Conservation (phyloP, 163 green algal genomes). For the Scenedesmus sp. region DNA sequence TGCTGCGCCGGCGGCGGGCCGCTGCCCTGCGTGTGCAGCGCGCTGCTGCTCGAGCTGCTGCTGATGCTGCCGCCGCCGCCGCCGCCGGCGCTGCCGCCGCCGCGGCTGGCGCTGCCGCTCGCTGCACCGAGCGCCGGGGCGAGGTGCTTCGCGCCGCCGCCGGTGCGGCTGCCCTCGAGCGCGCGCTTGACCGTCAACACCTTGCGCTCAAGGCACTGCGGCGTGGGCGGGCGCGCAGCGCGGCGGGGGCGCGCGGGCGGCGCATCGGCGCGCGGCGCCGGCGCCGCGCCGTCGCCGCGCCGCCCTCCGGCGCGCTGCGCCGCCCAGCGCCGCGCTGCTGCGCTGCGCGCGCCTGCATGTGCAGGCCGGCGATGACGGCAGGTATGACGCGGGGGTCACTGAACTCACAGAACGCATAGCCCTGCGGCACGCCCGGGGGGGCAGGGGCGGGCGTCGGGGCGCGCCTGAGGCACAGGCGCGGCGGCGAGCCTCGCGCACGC, state of each 20-base stretch:
- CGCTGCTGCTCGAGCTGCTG: neutral
- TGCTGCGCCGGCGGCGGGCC: neutral
- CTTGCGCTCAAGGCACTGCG: slow-evolving; percentile 55
- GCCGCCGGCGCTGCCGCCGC: slow-evolving; percentile 15
- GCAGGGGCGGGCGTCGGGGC: neutral
- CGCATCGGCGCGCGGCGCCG: neutral
- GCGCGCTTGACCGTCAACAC: slow-evolving; percentile 73
- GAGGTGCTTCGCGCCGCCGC: neutral
- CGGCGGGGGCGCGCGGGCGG: neutral
- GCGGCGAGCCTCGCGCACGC: too few relatives aligned
- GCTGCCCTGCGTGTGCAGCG: neutral
- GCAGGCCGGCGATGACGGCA: slow-evolving; percentile 71
- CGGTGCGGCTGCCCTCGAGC: slow-evolving; percentile 45
- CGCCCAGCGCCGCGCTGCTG: slow-evolving; percentile 32
- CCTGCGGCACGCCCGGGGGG: too few relatives aligned
- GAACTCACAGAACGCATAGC: slow-evolving; percentile 88
- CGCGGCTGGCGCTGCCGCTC: neutral
- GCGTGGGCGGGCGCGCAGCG: neutral
- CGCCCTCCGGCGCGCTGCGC: neutral
- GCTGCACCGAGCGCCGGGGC: too few relatives aligned
- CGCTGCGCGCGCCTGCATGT: slow-evolving; percentile 57
- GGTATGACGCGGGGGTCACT: slow-evolving; percentile 68
- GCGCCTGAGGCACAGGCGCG: too few relatives aligned
- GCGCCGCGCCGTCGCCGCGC: neutral
- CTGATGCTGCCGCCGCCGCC: slow-evolving; percentile 11